These are phyloP conservation scores for Endocalyx cinctus DNA, from an alignment of 2,329 filamentous ascomycete species.

Conservation along the genomic window DNA sequence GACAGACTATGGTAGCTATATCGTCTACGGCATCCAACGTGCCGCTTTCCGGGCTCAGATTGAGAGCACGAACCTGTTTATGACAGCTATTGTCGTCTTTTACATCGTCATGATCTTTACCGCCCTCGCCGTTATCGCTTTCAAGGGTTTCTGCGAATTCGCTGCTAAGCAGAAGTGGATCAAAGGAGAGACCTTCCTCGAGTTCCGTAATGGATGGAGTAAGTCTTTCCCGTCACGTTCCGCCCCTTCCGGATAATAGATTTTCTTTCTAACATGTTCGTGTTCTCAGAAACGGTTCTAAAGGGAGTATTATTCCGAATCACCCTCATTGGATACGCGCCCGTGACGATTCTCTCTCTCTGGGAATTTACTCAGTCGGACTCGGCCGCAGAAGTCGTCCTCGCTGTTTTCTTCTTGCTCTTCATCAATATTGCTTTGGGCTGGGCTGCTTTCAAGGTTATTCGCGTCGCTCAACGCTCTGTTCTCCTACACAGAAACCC, in stretches of 20 bases:
- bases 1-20: constrained; percentile 49
- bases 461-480: constrained; percentile 81
- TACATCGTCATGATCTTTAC: constrained; percentile 75
- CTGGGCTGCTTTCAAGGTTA: constrained; percentile 88
- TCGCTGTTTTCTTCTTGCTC: constrained; percentile 85
- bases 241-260: not conserved
- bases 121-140: constrained; percentile 65
- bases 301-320: constrained; percentile 93
- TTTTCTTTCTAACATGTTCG: constrained; percentile 4
- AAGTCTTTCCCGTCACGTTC: constrained; percentile 7
- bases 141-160: constrained; percentile 78
- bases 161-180: constrained; percentile 72
- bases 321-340: constrained; percentile 84
- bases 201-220: constrained; percentile 90
- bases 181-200: constrained; percentile 79
- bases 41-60: constrained; percentile 83
- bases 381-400: constrained; percentile 78
- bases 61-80: constrained; percentile 86
- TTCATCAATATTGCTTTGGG: constrained; percentile 71
- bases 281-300: constrained; percentile 61
- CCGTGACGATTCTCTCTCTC: constrained; percentile 83
- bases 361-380: constrained; percentile 90
- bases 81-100: constrained; percentile 88
- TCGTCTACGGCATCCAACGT: constrained; percentile 79
- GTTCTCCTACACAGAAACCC: constrained; percentile 92